Evolutionary conservation across 169 alveolate species (phyloP).

Genomic region (Plasmodium vivax): DNA sequence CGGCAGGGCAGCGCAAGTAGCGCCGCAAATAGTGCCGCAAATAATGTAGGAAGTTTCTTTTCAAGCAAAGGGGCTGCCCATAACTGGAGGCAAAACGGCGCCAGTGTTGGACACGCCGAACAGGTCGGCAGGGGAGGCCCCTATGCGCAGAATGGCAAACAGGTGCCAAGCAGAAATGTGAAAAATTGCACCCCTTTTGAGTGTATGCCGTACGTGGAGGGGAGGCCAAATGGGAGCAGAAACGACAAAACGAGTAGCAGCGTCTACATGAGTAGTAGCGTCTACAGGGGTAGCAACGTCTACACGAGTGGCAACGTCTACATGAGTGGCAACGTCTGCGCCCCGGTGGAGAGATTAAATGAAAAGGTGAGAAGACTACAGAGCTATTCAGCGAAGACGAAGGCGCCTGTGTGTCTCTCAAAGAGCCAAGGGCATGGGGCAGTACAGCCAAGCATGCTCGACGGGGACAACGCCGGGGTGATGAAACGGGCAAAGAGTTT

Average conservation of each 20-base stretch:
- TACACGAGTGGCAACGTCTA: no score
- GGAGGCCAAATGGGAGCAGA: neutral
- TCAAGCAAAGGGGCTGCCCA: neutral
- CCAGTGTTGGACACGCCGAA: neutral
- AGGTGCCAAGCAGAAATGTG: neutral
- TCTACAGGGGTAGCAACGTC: no score
- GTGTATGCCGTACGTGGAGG: neutral
- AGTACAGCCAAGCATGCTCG: neutral
- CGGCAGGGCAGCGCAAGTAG: neutral
- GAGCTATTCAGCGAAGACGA: neutral
- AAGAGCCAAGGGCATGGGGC: constrained; percentile 13
- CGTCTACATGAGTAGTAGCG: no score
- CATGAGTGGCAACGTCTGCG: neutral
- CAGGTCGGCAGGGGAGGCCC: neutral
- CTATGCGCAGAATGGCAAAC: constrained; percentile 1
- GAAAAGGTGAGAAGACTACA: constrained; percentile 14
- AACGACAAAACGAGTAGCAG: no score
- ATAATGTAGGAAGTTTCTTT: neutral
- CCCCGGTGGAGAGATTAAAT: neutral
- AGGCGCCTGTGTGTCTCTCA: neutral
- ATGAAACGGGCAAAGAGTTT: constrained; percentile 13
- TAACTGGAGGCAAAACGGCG: neutral
- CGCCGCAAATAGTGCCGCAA: neutral
- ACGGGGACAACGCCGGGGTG: neutral
- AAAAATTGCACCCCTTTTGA: constrained; percentile 8